Evolutionary conservation across 1,139 yeast genomes (phyloP).

Genomic region (Geotrichum histeridarum): DNA sequence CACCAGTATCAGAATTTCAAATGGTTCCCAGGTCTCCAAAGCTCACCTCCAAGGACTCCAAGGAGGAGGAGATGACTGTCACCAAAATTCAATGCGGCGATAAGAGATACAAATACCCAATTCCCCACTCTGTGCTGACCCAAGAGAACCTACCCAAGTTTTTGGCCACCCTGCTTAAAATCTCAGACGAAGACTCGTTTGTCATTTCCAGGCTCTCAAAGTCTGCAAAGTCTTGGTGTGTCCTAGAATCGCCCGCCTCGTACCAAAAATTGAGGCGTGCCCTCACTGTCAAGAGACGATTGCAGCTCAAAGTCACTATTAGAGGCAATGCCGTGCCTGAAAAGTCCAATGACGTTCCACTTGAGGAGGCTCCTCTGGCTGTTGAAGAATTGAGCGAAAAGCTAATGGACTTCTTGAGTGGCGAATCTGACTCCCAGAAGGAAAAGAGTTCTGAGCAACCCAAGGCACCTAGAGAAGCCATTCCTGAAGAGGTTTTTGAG

Average conservation of each 20-base stretch:
- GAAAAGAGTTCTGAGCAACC: neutral
- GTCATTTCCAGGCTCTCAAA: constrained; percentile 28
- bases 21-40: neutral
- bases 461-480: neutral
- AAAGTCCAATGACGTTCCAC: neutral
- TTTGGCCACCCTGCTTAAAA: neutral
- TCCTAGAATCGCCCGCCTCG: constrained; percentile 42
- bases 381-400: neutral
- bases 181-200: neutral
- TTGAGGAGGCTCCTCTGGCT: neutral
- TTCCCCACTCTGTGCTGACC: neutral
- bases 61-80: neutral
- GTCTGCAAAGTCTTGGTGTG: constrained; percentile 40
- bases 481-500: constrained; percentile 9
- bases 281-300: constrained; percentile 36
- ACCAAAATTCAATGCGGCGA: constrained; percentile 2
- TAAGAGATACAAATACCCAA: neutral
- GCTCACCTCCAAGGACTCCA: neutral
- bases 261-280: constrained; percentile 47
- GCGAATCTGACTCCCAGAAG: neutral
- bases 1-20: neutral
- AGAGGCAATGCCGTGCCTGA: neutral
- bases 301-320: constrained; percentile 26
- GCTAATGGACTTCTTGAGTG: neutral
- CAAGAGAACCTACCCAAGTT: neutral